phyloP scores from a whole-genome alignment of 371 early-diverging fungal genomes.

The Cokeromyces recurvatus region DNA sequence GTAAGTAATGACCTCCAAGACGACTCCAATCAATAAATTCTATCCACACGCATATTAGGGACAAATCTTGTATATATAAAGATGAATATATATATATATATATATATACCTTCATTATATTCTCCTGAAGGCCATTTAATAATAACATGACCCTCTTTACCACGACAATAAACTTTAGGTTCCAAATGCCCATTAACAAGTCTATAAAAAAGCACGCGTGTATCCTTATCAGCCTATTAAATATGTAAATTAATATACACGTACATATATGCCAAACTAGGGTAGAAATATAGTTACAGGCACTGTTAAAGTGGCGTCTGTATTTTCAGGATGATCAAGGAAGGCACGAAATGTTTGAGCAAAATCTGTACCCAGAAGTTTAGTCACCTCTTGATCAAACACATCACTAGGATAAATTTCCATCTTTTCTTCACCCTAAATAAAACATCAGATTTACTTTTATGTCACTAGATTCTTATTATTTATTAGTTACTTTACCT shows the following conservation, averaged over 20 bases:
- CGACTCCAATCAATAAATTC: slow-evolving; percentile 34
- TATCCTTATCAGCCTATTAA: slow-evolving; percentile 20
- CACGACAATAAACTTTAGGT: slow-evolving; percentile 21
- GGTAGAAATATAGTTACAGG: too few species aligned
- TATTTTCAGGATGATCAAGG: slow-evolving; percentile 17
- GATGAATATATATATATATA: too few species aligned
- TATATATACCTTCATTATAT: too few species aligned
- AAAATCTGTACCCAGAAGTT: slow-evolving; percentile 17
- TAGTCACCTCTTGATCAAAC: slow-evolving; percentile 23
- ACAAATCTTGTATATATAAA: too few species aligned
- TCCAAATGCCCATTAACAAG: slow-evolving; percentile 22
- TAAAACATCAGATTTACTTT: too few species aligned
- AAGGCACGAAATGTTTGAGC: slow-evolving; percentile 25
- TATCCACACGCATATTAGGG: too few species aligned
- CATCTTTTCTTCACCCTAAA: background rate
- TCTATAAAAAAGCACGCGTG: slow-evolving; percentile 23
- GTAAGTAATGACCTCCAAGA: slow-evolving; percentile 67
- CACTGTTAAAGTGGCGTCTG: slow-evolving; percentile 8
- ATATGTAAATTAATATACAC: too few species aligned
- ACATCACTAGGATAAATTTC: slow-evolving; percentile 5
- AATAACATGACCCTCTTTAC: slow-evolving; percentile 25
- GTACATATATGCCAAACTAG: too few species aligned
- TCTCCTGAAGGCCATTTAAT: slow-evolving; percentile 35
- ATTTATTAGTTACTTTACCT: background rate
- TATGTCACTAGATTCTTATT: background rate